Conservation (phyloP, 345 rosid species). For the Brassica carinata region DNA sequence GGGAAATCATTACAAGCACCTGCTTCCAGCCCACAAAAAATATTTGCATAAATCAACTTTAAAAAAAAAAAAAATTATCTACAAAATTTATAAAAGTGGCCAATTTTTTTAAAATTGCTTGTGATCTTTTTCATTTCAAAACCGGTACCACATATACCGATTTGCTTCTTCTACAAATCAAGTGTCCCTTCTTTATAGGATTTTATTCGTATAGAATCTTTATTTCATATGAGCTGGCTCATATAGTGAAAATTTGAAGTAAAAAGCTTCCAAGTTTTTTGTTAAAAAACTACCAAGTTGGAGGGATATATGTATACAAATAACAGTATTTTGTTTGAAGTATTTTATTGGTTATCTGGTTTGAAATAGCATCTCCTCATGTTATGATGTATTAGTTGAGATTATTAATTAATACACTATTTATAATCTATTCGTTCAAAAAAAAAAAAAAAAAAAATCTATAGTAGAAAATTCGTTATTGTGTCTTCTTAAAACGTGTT, state of each 20-base stretch:
- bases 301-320: neutral
- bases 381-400: neutral
- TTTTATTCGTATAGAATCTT: slow-evolving; percentile 14
- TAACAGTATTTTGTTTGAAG: neutral
- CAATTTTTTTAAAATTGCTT: no score
- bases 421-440: no score
- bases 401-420: neutral
- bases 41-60: no score
- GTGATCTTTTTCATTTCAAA: no score
- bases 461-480: no score
- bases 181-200: slow-evolving; percentile 12
- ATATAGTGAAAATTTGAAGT: neutral
- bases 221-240: slow-evolving; percentile 2
- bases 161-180: slow-evolving; percentile 22
- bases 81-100: no score
- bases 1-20: no score
- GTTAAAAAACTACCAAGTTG: neutral
- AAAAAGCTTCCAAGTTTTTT: neutral
- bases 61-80: no score
- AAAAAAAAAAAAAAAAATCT: no score
- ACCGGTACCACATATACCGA: slow-evolving; percentile 2
- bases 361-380: neutral
- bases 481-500: no score
- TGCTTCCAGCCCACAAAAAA: no score
- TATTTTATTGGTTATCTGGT: neutral